These are phyloP conservation scores for Deinandra increscens DNA, from an alignment of 129 eudicot species.

Conservation along the genomic window DNA sequence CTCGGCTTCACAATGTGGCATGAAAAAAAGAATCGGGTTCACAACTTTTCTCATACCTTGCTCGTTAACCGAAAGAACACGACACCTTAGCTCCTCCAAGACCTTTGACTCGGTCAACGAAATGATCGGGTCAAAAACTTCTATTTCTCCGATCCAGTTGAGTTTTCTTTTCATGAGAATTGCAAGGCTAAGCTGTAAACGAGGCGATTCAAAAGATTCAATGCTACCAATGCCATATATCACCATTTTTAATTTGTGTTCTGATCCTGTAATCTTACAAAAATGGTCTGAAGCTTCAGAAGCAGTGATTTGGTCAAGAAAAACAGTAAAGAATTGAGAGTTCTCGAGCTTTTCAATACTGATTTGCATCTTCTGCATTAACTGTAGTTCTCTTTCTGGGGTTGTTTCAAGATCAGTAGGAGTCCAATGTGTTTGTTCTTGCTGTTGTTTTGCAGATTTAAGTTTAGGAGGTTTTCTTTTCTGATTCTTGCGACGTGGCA, in stretches of 20 bases:
- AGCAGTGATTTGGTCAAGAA: slow-evolving; percentile 45
- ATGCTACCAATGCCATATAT: slow-evolving; percentile 87
- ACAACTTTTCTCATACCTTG: slow-evolving; percentile 55
- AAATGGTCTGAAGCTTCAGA: slow-evolving; percentile 38
- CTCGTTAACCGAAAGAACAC: slow-evolving; percentile 65
- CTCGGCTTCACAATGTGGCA: slow-evolving; percentile 91
- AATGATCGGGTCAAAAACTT: slow-evolving; percentile 79
- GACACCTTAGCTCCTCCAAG: slow-evolving; percentile 58
- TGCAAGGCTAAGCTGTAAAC: slow-evolving; percentile 69
- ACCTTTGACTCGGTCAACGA: slow-evolving; percentile 74
- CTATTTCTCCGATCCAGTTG: slow-evolving; percentile 60
- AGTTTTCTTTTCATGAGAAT: slow-evolving; percentile 64
- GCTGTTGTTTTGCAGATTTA: slow-evolving; percentile 22
- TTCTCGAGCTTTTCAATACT: slow-evolving; percentile 52
- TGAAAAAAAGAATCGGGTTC: slow-evolving; percentile 65
- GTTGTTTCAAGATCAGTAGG: slow-evolving; percentile 52
- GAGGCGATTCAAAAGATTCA: slow-evolving; percentile 70
- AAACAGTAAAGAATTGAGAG: slow-evolving; percentile 44
- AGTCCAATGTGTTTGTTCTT: slow-evolving; percentile 49
- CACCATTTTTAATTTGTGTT: slow-evolving; percentile 59
- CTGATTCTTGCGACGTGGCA: slow-evolving; percentile 62
- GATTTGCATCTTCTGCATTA: slow-evolving; percentile 54
- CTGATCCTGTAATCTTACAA: slow-evolving; percentile 43
- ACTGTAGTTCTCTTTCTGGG: slow-evolving; percentile 43
- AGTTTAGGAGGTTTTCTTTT: slow-evolving; percentile 35